These are phyloP conservation scores for Diutina siamensis DNA, from an alignment of 1,139 yeast species.

Conservation along the genomic window DNA sequence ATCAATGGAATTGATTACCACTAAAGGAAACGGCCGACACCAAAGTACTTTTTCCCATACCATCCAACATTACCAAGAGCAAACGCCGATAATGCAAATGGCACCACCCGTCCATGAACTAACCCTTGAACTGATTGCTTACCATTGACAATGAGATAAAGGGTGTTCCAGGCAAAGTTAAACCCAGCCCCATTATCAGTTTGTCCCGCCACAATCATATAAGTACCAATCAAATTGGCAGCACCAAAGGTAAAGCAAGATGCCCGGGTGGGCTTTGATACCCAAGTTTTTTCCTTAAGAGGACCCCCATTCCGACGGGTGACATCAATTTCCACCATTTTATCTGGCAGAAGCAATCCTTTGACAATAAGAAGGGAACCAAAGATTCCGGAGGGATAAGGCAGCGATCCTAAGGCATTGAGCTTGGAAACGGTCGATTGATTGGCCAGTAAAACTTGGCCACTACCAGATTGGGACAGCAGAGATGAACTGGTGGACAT, in stretches of 20 bases:
- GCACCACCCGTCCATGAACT: conserved; percentile 36
- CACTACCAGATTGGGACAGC: no score
- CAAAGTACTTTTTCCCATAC: conserved; percentile 60
- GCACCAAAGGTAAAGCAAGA: conserved; percentile 21
- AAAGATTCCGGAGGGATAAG: not conserved
- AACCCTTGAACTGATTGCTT: conserved; percentile 38
- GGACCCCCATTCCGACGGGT: not conserved
- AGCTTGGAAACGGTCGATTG: not conserved
- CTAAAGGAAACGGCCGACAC: not conserved
- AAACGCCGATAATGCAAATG: conserved; percentile 44
- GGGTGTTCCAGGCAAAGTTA: conserved; percentile 74
- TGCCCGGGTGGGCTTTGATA: conserved; percentile 24
- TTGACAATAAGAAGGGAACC: not conserved
- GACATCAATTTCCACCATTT: not conserved
- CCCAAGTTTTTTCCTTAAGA: not conserved
- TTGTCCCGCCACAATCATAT: not conserved
- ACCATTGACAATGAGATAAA: conserved; percentile 71
- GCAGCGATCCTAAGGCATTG: not conserved
- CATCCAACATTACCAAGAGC: conserved; percentile 53
- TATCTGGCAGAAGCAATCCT: not conserved
- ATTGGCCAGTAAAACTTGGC: no score
- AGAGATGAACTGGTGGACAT: not conserved
- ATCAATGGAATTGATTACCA: not conserved
- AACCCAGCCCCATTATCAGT: conserved; percentile 87
- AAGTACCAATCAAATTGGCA: conserved; percentile 21